A percentile compares a stretch with the other conserved stretches of the same genome.
Evolutionary conservation across 768 basidiomycete species (phyloP).

Genomic region (Auricularia heimuer): DNA sequence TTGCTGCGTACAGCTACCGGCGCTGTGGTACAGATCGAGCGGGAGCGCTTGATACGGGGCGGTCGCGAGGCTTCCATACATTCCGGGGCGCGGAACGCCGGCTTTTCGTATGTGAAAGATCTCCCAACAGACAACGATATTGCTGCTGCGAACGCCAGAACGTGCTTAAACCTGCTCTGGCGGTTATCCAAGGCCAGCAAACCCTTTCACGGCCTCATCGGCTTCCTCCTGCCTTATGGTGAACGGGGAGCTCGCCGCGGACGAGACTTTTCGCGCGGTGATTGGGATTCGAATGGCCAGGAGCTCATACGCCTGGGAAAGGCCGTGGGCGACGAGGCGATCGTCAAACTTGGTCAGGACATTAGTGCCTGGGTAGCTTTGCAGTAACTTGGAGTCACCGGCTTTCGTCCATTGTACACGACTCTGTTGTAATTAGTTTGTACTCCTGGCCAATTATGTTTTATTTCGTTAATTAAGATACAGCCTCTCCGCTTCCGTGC

Average conservation of each 20-base stretch:
- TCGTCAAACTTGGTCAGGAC: slow-evolving; percentile 28
- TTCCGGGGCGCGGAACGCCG: not conserved
- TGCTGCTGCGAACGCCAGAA: not conserved
- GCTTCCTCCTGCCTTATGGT: slow-evolving; percentile 35
- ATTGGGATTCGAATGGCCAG: slow-evolving; percentile 49
- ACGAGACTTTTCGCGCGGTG: slow-evolving; percentile 60
- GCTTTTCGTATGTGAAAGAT: not conserved
- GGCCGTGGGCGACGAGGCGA: slow-evolving; percentile 39
- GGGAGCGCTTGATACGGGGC: not conserved
- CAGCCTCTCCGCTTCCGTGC: not conserved
- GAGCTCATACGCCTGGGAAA: slow-evolving; percentile 41
- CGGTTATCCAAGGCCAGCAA: not conserved
- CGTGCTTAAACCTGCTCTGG: not conserved
- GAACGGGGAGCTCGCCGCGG: slow-evolving; percentile 51
- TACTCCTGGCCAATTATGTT: not conserved
- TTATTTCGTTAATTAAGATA: not conserved
- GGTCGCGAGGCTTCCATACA: not conserved
- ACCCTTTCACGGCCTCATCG: not conserved
- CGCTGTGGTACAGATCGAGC: not conserved
- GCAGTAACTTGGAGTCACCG: not conserved
- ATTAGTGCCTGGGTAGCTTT: not conserved
- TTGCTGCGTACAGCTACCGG: not conserved
- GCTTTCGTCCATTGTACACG: too few species aligned
- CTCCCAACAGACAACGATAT: not conserved
- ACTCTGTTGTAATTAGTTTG: not conserved